Base-by-base conservation (phyloP, 805 yeast genomes). In the Schwanniomyces vanrijiae region DNA sequence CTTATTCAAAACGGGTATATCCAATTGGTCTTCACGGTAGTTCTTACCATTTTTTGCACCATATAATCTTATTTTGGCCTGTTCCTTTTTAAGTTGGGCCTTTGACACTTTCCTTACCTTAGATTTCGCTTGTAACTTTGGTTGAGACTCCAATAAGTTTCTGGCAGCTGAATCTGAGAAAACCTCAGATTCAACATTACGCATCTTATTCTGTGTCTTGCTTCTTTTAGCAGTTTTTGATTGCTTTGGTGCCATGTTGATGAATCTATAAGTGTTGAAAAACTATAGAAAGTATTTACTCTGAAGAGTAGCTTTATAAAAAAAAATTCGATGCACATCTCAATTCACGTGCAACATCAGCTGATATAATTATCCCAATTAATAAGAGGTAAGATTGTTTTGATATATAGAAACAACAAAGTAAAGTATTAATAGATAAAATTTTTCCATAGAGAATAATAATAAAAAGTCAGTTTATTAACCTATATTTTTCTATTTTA, bases 1-100 rank as follows among this genome's bases (percentile, higher is more conserved):
- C 54, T 80, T 85, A 65, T 92, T 92, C 59, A 92, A 75, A 21
- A 77, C 75, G 24, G 97, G 97, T 29, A 91, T 71, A 38, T 86
- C 82, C 34, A 91, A 72, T 56, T 90, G 96, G 50, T 83, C 85
- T 55, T 91, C 97, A 9, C 82, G 75, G 59, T 84, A 88, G 48
- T 72, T 81, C 51, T 75, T 74, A 26, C 80, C 76, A 48, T 63
- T 70, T 55, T 80, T 78, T 40, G 81, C 78, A 24, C 95, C 95
- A 58, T 87, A 87, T 41, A 87, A 71, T 60, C 87, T 75, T 37
- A 82, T 75, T 49, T 73, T 73, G 34, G 82, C 79, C 55, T 86
- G 84, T 56, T 84, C 86, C 55, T 86, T 86, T 66, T 84, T 84
- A 42, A 83, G 78, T 33, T 72, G 71, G 13, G 65, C 65, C 51